A percentile compares a stretch with the other conserved stretches of the same genome.
Conservation (phyloP, 768 basidiomycete genomes). For the Collybia sp. region DNA sequence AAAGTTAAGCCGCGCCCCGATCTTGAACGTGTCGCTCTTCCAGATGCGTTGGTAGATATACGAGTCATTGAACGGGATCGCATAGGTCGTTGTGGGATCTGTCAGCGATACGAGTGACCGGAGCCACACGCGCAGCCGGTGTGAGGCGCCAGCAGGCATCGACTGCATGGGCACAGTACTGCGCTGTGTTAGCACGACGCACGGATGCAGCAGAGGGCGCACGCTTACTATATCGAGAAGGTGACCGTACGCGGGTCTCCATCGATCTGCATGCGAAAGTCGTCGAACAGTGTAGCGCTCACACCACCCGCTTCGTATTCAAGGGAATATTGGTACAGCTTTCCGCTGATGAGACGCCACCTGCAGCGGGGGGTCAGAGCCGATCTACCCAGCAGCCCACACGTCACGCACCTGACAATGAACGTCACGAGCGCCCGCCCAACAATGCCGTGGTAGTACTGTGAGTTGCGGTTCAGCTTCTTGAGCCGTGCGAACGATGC, state of each 20-base stretch:
- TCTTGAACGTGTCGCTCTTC: conserved; percentile 58
- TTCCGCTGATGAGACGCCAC: conserved; percentile 41
- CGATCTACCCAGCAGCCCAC: neutral
- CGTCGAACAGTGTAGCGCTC: conserved; percentile 48
- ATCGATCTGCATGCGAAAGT: conserved; percentile 46
- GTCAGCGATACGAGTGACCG: conserved; percentile 36
- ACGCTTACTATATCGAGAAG: conserved; percentile 59
- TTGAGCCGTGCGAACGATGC: conserved; percentile 51
- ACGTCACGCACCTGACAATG: conserved; percentile 38
- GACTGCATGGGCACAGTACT: conserved; percentile 55
- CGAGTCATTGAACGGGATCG: conserved; percentile 39
- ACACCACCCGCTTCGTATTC: conserved; percentile 66
- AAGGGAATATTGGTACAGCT: conserved; percentile 49
- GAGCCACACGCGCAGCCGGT: conserved; percentile 63
- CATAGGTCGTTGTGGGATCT: conserved; percentile 23
- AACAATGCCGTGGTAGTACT: conserved; percentile 50
- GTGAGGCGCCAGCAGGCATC: conserved; percentile 50
- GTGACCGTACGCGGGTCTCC: conserved; percentile 47
- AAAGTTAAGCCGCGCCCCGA: conserved; percentile 55
- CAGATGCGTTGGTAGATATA: conserved; percentile 63
- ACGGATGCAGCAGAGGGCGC: neutral
- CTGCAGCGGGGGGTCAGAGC: conserved; percentile 25
- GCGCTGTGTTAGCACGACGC: conserved; percentile 4
- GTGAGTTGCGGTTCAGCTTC: conserved; percentile 33
- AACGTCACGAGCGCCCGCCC: conserved; percentile 56